Percentiles rank a stretch among this genome's conserved stretches.
phyloP scores from a whole-genome alignment of 2,329 filamentous ascomycete species.

The Fusarium veterinarium region DNA sequence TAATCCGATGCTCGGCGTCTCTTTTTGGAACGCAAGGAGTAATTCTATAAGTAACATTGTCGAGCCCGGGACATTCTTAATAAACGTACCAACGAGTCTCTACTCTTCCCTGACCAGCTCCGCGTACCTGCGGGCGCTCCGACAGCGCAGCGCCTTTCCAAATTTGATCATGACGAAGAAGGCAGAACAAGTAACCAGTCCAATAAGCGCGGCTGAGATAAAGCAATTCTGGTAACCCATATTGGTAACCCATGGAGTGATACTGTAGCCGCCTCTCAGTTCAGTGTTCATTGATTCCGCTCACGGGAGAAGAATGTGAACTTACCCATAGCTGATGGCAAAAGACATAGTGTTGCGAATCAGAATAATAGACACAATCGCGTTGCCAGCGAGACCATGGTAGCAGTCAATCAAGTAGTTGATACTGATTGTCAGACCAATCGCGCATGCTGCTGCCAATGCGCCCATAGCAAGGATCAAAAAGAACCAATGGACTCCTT shows the following conservation, averaged over 20 bases:
- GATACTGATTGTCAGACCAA: slow-evolving; percentile 52
- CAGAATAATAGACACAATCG: slow-evolving; percentile 54
- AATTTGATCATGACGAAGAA: slow-evolving; percentile 61
- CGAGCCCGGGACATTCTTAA: too few species aligned
- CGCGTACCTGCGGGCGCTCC: slow-evolving; percentile 10
- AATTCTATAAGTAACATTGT: too few species aligned
- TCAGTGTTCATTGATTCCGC: too few species aligned
- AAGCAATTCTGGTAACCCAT: slow-evolving; percentile 58
- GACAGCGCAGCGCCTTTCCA: slow-evolving; percentile 50
- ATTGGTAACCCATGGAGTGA: slow-evolving; percentile 57
- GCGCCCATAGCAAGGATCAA: slow-evolving; percentile 54
- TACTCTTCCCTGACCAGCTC: too few species aligned
- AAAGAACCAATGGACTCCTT: slow-evolving; percentile 55
- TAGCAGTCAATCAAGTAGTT: slow-evolving; percentile 57
- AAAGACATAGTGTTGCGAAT: slow-evolving; percentile 54
- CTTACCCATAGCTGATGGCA: slow-evolving; percentile 48
- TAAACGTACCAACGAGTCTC: too few species aligned
- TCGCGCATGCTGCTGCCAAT: slow-evolving; percentile 48
- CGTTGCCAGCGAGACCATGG: slow-evolving; percentile 54
- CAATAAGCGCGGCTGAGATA: slow-evolving; percentile 55
- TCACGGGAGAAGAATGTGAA: neutral
- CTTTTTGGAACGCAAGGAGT: too few species aligned
- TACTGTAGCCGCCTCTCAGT: slow-evolving; percentile 46
- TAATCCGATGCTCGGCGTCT: too few species aligned
- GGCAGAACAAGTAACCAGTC: slow-evolving; percentile 52